Base-by-base conservation (phyloP, 305 asterid genomes). In the Nicotiana rustica region DNA sequence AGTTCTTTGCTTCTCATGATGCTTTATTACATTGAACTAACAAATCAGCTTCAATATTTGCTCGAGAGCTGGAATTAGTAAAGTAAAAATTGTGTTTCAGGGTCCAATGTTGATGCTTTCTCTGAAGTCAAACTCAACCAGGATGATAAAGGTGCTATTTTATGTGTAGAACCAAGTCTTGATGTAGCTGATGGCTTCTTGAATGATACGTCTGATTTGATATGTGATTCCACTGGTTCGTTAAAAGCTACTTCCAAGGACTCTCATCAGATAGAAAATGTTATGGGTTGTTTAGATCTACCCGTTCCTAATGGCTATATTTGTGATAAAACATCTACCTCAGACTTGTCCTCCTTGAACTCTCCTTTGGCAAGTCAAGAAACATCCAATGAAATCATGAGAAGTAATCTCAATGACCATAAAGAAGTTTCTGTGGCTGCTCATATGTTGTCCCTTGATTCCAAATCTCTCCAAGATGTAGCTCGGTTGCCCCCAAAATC, bases 111-210 rank as follows among this genome's bases (percentile, higher is more conserved):
- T 56, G 88, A 81, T 79, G 59, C 86, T 55, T 15, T 10, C 80
- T 79, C 88, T 55, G 85, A 70, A 38, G 84, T 47, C 66, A 78
- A 85, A 64, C 75, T 56, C 82, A 69, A 71, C 41, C 78, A 80
- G 66, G 49, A 64, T 67, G 60, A 38, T 76, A 85, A 84, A 36
- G 62, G 79, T 65, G 82, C 83, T 65, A 82, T 68, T 56, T 78
- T 76, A 13, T 66, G 70, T 13, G 85, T 62, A 44, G 88, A 84
- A 56, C 71, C 89, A 52, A 87, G 70, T 61, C 81, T 82, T 13
- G 18, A 64, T 15, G 18, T 71, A 71, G 82, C 84, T 29, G 80
- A 49, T 79, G 71, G 81, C 19, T 12, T 82, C 67, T 83, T 56
- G 18, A 86, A 67, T 19, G 81, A 78, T 82, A 82, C 5, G 44